phyloP scores from a whole-genome alignment of 768 basidiomycete species.

The Boletus reticulatus region DNA sequence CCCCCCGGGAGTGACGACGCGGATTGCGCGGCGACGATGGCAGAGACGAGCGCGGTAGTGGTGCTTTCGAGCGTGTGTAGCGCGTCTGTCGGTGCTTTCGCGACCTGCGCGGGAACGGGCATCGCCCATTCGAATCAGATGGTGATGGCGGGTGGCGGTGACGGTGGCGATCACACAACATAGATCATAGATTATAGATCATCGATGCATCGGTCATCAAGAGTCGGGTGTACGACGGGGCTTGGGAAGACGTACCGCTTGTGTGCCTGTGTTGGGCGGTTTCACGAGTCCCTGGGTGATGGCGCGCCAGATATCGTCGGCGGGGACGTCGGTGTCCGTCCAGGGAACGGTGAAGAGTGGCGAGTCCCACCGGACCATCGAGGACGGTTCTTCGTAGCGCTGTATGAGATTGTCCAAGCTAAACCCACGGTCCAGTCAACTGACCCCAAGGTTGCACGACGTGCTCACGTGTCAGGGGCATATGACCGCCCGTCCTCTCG shows the following conservation, averaged over 20 bases:
- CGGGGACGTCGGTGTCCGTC: constrained; percentile 65
- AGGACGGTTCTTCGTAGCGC: constrained; percentile 94
- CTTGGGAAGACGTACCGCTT: constrained; percentile 46
- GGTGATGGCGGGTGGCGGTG: no score
- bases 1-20: constrained; percentile 49
- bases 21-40: constrained; percentile 64
- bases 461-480: constrained; percentile 61
- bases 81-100: constrained; percentile 85
- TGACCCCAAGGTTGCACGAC: no score
- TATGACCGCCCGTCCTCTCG: constrained; percentile 55
- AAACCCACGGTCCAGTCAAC: no score
- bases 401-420: constrained; percentile 50
- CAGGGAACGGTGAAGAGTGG: constrained; percentile 86
- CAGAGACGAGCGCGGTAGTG: constrained; percentile 64
- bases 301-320: constrained; percentile 75
- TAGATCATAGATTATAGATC: no score
- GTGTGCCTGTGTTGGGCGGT: constrained; percentile 84
- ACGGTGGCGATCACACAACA: no score
- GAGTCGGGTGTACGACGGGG: neutral
- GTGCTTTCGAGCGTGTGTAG: constrained; percentile 83
- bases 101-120: constrained; percentile 43
- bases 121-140: no score
- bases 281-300: constrained; percentile 78
- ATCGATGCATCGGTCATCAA: no score
- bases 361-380: constrained; percentile 99